Conservation (phyloP, 2,329 filamentous ascomycete species). For the Cadophora malorum region DNA sequence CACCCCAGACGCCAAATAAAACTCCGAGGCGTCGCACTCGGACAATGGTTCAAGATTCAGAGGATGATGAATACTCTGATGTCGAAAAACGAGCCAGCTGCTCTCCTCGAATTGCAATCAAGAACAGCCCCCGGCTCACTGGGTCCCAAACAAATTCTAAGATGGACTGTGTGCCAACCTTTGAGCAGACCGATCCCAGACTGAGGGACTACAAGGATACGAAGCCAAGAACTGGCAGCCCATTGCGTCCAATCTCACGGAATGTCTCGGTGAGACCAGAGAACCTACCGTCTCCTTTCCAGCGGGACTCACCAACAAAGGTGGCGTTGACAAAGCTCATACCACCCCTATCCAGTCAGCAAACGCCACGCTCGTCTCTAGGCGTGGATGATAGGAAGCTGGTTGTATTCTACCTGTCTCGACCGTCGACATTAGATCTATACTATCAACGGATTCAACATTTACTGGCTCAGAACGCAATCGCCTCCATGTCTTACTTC, state of each 20-base stretch:
- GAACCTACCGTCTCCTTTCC: constrained; percentile 37
- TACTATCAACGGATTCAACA: constrained; percentile 35
- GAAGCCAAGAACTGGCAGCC: constrained; percentile 37
- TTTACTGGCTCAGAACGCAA: constrained; percentile 35
- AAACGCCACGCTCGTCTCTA: constrained; percentile 33
- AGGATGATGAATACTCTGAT: constrained; percentile 42
- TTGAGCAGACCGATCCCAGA: constrained; percentile 23
- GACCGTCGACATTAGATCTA: constrained; percentile 32
- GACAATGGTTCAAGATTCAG: constrained; percentile 42
- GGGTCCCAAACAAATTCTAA: constrained; percentile 23
- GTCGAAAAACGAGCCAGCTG: constrained; percentile 29
- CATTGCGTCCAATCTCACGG: constrained; percentile 39
- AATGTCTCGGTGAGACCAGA: constrained; percentile 38
- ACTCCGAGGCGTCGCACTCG: constrained; percentile 24
- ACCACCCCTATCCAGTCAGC: constrained; percentile 32
- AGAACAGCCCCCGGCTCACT: constrained; percentile 30
- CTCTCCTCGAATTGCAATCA: constrained; percentile 30
- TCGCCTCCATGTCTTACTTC: constrained; percentile 34
- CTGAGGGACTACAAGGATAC: constrained; percentile 20
- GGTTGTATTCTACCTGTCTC: constrained; percentile 35
- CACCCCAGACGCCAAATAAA: constrained; percentile 31
- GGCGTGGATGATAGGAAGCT: constrained; percentile 40
- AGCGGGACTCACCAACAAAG: constrained; percentile 37
- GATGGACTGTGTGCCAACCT: constrained; percentile 25
- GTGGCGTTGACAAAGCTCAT: constrained; percentile 22